Evolutionary conservation across 306 rosid genomes (phyloP).

Genomic region (Castanea sativa): DNA sequence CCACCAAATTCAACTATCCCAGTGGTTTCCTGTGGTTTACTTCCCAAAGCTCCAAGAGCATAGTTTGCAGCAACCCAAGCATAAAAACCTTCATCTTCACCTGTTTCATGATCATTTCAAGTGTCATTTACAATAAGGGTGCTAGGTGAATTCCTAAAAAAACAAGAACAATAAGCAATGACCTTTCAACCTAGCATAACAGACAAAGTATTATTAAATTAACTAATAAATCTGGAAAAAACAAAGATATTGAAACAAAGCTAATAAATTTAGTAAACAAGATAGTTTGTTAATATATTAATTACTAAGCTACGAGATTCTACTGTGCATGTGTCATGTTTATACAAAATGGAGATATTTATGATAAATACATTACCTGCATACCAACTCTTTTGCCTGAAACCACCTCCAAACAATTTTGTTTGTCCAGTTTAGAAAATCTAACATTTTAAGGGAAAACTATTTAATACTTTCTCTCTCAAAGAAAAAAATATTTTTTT

Average conservation of each 20-base stretch:
- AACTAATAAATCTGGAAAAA: not conserved
- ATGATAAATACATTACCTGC: not conserved
- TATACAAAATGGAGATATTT: not conserved
- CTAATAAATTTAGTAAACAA: not conserved
- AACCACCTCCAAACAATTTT: not conserved
- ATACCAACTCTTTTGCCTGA: not conserved
- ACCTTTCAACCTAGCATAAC: not conserved
- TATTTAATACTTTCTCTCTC: too few relatives aligned
- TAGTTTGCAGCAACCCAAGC: slow-evolving; percentile 58
- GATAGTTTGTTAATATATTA: not conserved
- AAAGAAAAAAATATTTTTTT: too few relatives aligned
- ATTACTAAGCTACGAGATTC: not conserved
- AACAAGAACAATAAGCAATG: not conserved
- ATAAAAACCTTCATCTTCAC: slow-evolving; percentile 45
- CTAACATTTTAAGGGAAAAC: too few relatives aligned
- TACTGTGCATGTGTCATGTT: not conserved
- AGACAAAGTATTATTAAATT: not conserved
- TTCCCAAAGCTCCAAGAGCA: slow-evolving; percentile 52
- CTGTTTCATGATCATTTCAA: slow-evolving; percentile 24
- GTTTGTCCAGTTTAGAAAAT: too few relatives aligned
- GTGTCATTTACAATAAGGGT: not conserved
- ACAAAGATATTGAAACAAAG: not conserved
- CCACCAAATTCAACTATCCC: slow-evolving; percentile 59
- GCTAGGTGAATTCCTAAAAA: not conserved
- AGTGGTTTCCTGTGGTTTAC: slow-evolving; percentile 41